Conservation (phyloP, 108 stramenopile species). For the Bacterosira constricta region DNA sequence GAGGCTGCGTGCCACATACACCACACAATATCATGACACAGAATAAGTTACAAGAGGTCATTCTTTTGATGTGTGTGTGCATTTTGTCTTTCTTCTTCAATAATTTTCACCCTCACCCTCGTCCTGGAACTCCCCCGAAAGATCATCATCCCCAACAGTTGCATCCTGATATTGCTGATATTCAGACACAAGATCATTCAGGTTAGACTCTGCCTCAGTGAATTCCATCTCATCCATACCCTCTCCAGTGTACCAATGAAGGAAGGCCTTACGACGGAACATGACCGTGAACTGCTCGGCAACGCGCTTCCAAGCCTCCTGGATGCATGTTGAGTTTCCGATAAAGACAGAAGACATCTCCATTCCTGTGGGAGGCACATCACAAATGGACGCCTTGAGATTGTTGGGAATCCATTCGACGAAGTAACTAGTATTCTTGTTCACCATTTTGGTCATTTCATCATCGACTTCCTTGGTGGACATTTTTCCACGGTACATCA, state of each 20-base stretch:
- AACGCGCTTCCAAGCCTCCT: slow-evolving; percentile 85
- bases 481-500: slow-evolving; percentile 75
- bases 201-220: slow-evolving; percentile 87
- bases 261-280: slow-evolving; percentile 91
- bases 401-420: slow-evolving; percentile 94
- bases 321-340: slow-evolving; percentile 82
- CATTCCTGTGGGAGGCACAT: slow-evolving; percentile 83
- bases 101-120: slow-evolving; percentile 20
- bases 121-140: slow-evolving; percentile 49
- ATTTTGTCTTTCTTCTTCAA: background rate
- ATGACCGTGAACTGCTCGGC: slow-evolving; percentile 87
- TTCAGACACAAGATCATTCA: slow-evolving; percentile 85
- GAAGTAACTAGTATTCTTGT: slow-evolving; percentile 89
- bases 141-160: slow-evolving; percentile 74
- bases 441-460: slow-evolving; percentile 88
- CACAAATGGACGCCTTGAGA: slow-evolving; percentile 89
- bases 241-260: slow-evolving; percentile 87
- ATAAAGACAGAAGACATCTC: slow-evolving; percentile 74
- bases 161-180: slow-evolving; percentile 95
- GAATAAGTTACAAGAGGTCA: too few relatives aligned
- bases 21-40: background rate
- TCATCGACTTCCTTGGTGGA: slow-evolving; percentile 80
- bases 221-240: slow-evolving; percentile 90
- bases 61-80: too few relatives aligned
- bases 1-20: background rate